phyloP scores from a whole-genome alignment of 306 rosid genomes.

The Vicia sativa region DNA sequence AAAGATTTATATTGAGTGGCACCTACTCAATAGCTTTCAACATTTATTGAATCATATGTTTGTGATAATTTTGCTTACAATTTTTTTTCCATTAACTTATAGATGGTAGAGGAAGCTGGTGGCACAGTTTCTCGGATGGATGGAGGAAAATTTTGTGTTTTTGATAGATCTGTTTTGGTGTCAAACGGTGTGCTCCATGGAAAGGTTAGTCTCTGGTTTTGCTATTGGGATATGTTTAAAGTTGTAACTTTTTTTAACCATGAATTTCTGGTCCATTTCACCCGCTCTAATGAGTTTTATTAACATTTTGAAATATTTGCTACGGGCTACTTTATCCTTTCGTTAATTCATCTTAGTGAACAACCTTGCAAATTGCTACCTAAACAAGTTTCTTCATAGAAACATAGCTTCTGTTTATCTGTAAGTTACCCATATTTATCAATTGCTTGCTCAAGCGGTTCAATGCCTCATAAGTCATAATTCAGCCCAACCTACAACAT shows the following conservation, averaged over 20 bases:
- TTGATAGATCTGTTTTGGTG: constrained; percentile 94
- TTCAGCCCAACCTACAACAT: no score
- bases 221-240: not conserved
- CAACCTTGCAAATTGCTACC: not conserved
- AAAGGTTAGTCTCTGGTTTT: constrained; percentile 60
- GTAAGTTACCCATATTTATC: not conserved
- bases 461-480: no score
- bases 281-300: not conserved
- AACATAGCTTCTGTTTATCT: not conserved
- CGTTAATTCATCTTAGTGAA: constrained; percentile 4
- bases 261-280: not conserved
- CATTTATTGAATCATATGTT: constrained; percentile 6
- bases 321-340: not conserved
- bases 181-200: constrained; percentile 72
- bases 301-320: constrained; percentile 3
- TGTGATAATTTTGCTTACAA: constrained; percentile 20
- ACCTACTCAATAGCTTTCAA: not conserved
- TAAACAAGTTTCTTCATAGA: not conserved
- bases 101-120: constrained; percentile 98
- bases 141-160: constrained; percentile 83
- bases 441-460: no score
- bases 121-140: constrained; percentile 88
- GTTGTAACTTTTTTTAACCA: not conserved
- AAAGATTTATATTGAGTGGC: no score
- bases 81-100: constrained; percentile 24